Evolutionary conservation across 257 asterid species (phyloP).

Genomic region (Ehretia macrophylla): DNA sequence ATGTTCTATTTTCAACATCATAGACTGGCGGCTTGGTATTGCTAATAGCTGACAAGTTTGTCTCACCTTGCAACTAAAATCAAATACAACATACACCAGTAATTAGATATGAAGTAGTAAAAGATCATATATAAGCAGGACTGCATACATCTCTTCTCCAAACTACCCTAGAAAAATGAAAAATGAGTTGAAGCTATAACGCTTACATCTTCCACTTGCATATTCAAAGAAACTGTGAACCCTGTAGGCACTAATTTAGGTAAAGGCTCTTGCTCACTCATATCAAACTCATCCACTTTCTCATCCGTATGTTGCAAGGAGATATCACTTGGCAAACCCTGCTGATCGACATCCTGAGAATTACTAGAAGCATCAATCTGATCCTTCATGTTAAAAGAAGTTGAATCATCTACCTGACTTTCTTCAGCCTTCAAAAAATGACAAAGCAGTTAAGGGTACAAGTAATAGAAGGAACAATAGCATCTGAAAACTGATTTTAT

Average conservation of each 20-base stretch:
- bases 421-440: conserved; percentile 29
- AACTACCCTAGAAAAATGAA: conserved; percentile 26
- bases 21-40: conserved; percentile 13
- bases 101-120: conserved; percentile 17
- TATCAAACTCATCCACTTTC: conserved; percentile 20
- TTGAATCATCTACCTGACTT: conserved; percentile 27
- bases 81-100: conserved; percentile 9
- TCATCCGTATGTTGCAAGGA: conserved; percentile 18
- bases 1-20: conserved; percentile 16
- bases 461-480: neutral
- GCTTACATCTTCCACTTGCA: conserved; percentile 22
- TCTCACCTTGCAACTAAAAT: conserved; percentile 33
- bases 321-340: conserved; percentile 19
- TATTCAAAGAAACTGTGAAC: conserved; percentile 17
- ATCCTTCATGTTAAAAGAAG: conserved; percentile 21
- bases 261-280: conserved; percentile 27
- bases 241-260: conserved; percentile 25
- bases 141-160: neutral
- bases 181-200: conserved; percentile 11
- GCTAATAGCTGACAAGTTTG: conserved; percentile 24
- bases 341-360: conserved; percentile 15
- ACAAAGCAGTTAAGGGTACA: neutral
- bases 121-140: neutral
- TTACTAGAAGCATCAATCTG: conserved; percentile 16
- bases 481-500: too few species aligned